Evolutionary conservation across 1,284 basidiomycete species (phyloP).

Genomic region (Rhodotorula sp.): DNA sequence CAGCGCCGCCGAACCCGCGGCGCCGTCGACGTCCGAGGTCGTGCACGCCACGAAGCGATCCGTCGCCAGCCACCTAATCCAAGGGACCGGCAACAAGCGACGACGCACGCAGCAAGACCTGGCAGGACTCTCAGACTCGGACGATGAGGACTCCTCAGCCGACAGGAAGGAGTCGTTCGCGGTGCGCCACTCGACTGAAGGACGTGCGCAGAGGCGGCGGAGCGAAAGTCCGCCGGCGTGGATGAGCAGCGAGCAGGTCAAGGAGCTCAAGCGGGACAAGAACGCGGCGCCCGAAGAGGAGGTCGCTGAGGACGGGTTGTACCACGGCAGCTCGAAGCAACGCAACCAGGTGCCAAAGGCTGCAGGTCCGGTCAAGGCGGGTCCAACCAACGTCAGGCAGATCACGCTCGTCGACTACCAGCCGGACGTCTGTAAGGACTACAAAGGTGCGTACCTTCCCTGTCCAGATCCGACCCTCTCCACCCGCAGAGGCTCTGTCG

Average conservation of each 20-base stretch:
- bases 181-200: conserved; percentile 30
- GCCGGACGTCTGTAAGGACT: conserved; percentile 98
- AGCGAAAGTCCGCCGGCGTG: conserved; percentile 34
- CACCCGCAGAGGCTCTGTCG: background rate
- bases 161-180: conserved; percentile 14
- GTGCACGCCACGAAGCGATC: conserved; percentile 21
- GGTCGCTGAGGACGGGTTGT: conserved; percentile 73
- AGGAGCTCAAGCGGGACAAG: conserved; percentile 21
- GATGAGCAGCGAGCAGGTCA: conserved; percentile 32
- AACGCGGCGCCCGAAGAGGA: conserved; percentile 20
- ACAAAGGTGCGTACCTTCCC: conserved; percentile 68
- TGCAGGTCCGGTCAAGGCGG: conserved; percentile 42
- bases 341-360: conserved; percentile 58
- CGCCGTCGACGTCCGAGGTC: conserved; percentile 27
- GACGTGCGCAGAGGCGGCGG: conserved; percentile 18
- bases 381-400: conserved; percentile 77
- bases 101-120: conserved; percentile 14
- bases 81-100: conserved; percentile 34
- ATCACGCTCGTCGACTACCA: conserved; percentile 98
- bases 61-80: conserved; percentile 33
- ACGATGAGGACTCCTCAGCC: conserved; percentile 23
- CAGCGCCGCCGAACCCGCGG: background rate
- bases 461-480: conserved; percentile 4
- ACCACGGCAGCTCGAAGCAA: conserved; percentile 80
- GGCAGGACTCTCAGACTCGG: conserved; percentile 14